Evolutionary conservation across 2,329 filamentous ascomycete species (phyloP).

Genomic region (Didymosphaeria variabile): DNA sequence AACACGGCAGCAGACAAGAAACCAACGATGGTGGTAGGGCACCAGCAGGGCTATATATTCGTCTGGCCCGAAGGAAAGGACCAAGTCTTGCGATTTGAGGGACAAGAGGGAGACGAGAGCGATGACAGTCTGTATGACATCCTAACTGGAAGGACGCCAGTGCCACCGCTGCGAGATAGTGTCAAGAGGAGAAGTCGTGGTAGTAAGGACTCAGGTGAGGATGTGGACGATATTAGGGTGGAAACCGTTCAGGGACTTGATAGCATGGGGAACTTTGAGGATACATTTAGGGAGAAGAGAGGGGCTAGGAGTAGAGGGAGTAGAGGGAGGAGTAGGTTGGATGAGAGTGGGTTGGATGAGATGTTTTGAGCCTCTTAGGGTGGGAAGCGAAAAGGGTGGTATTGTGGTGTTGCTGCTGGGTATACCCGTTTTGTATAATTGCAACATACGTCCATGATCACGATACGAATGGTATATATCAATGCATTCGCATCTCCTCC

Average conservation of each 20-base stretch:
- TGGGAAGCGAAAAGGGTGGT: neutral
- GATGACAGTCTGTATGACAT: constrained; percentile 60
- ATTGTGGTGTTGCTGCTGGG: constrained; percentile 1
- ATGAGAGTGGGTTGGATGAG: constrained; percentile 47
- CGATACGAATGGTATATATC: too few relatives aligned
- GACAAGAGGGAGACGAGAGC: constrained; percentile 47
- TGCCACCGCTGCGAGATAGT: constrained; percentile 37
- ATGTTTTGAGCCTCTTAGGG: constrained; percentile 39
- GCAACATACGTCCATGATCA: neutral
- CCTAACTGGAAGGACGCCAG: constrained; percentile 56
- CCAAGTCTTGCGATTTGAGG: constrained; percentile 41
- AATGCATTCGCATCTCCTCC: neutral
- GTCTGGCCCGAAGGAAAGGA: constrained; percentile 54
- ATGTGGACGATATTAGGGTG: constrained; percentile 27
- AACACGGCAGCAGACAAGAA: constrained; percentile 39
- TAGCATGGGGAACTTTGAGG: constrained; percentile 48
- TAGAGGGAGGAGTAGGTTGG: constrained; percentile 32
- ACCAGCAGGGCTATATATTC: constrained; percentile 50
- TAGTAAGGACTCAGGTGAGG: constrained; percentile 24
- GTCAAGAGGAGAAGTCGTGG: constrained; percentile 18
- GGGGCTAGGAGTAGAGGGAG: constrained; percentile 20
- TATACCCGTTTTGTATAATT: constrained; percentile 1
- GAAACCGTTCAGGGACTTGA: constrained; percentile 33
- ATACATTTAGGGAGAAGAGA: constrained; percentile 55
- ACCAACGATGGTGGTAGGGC: constrained; percentile 46